Conservation (phyloP, 1,139 yeast genomes). For the Yamadazyma oceani region DNA sequence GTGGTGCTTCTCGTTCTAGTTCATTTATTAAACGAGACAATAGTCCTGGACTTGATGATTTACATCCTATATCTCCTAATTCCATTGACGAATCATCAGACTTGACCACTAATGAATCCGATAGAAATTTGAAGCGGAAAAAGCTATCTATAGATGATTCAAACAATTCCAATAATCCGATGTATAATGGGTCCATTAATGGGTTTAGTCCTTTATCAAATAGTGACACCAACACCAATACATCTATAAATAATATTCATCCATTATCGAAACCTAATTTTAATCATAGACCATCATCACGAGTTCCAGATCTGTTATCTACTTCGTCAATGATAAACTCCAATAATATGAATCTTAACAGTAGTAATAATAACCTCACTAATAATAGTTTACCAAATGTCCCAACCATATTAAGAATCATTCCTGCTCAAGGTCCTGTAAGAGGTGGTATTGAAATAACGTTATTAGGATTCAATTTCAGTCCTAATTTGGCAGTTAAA, state of each 20-base stretch:
- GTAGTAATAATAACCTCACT: conserved; percentile 4
- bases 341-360: conserved; percentile 5
- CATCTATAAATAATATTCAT: conserved; percentile 13
- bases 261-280: conserved; percentile 6
- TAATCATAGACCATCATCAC: conserved; percentile 13
- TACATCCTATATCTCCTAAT: conserved; percentile 55
- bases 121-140: conserved; percentile 40
- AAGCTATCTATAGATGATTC: conserved; percentile 48
- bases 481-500: conserved; percentile 76
- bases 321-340: conserved; percentile 3
- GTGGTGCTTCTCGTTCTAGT: conserved; percentile 13
- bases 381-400: conserved; percentile 21
- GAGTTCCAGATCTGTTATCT: conserved; percentile 15
- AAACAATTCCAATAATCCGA: conserved; percentile 39
- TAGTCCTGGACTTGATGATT: conserved; percentile 9
- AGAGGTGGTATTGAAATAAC: conserved; percentile 97
- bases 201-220: conserved; percentile 48
- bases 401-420: conserved; percentile 76
- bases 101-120: conserved; percentile 46
- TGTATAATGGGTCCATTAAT: conserved; percentile 43
- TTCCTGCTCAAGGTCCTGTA: conserved; percentile 92
- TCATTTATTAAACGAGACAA: conserved; percentile 12
- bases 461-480: conserved; percentile 80
- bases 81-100: conserved; percentile 72
- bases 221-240: conserved; percentile 33